Evolutionary conservation across 176 grass and related monocot genomes (phyloP).

Genomic region (bread wheat (Triticum aestivum)): IWGSC_CS_RefSeq_v2.1 NC_057806.1:303573793-303574292

Average conservation of each 20-base stretch:
- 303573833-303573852: background rate
- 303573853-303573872: background rate
- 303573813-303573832: background rate
- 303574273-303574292: background rate
- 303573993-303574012: background rate
- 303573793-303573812: background rate
- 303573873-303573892: constrained; percentile 4
- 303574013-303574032: background rate
- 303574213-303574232: background rate
- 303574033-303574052: background rate
- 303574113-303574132: constrained; percentile 19
- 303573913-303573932: constrained; percentile 9
- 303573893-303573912: constrained; percentile 6
- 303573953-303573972: background rate
- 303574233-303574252: background rate
- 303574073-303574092: background rate
- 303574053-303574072: constrained; percentile 13
- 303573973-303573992: background rate
- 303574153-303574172: background rate
- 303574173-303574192: constrained; percentile 29
- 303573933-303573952: constrained; percentile 12
- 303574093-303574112: background rate
- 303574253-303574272: background rate
- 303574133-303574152: background rate
- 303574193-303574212: background rate